Conservation (phyloP, 352 stramenopile genomes). For the Plasmopara viticola region DNA sequence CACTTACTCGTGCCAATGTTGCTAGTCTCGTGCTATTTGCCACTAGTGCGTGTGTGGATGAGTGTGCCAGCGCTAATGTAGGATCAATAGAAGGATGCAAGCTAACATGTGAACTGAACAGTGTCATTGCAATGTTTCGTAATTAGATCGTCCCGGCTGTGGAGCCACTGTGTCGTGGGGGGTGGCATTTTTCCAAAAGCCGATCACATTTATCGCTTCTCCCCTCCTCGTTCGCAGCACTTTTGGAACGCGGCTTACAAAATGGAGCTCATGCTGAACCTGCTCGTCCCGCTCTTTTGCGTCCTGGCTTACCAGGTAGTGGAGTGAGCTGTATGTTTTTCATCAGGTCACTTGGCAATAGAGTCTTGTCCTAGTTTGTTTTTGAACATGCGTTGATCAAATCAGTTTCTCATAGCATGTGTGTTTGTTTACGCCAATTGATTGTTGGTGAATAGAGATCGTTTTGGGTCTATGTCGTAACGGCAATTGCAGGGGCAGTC, state of each 20-base stretch:
- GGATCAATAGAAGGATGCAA: conserved; percentile 6
- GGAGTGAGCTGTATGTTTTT: conserved; percentile 13
- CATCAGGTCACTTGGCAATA: not conserved
- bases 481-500: conserved; percentile 49
- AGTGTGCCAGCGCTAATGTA: conserved; percentile 66
- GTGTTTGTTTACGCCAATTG: conserved; percentile 1
- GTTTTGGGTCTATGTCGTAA: conserved; percentile 73
- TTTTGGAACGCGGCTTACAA: conserved; percentile 60
- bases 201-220: conserved; percentile 76
- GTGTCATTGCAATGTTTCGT: conserved; percentile 2
- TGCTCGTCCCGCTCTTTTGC: conserved; percentile 41
- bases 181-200: conserved; percentile 65
- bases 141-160: conserved; percentile 60
- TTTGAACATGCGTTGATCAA: conserved; percentile 3
- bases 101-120: conserved; percentile 1
- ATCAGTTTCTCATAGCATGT: conserved; percentile 14
- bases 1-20: conserved; percentile 69
- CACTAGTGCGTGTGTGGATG: conserved; percentile 77
- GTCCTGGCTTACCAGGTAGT: conserved; percentile 73
- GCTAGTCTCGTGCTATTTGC: conserved; percentile 68
- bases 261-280: conserved; percentile 62
- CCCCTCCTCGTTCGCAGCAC: conserved; percentile 58
- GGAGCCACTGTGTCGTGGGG: conserved; percentile 66
- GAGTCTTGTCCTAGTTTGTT: conserved; percentile 2
- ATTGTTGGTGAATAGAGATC: conserved; percentile 36